Base-by-base conservation (phyloP, 306 rosid genomes). In the Carpinus fangiana region DNA sequence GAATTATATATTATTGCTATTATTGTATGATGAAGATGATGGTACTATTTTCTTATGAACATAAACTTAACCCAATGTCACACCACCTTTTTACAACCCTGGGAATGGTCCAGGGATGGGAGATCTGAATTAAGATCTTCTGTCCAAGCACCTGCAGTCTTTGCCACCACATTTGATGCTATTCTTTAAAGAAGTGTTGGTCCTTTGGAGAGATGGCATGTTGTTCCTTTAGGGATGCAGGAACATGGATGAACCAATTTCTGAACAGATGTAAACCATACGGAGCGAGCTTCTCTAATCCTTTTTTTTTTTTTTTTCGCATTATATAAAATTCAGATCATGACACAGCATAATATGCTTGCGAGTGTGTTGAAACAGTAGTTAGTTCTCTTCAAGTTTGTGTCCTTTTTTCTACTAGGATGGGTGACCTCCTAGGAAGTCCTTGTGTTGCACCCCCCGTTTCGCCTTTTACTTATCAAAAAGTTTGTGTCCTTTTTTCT, bases 221-320 rank as follows among this genome's bases (percentile, higher is more conserved):
- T 12, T 60, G 7, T 60, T 60, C 17, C 3, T 23, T 3, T 5
- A 60, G 38, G 36, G 14, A 12, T 28, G 14, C n/a, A 11, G 38
- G 36, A 23, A 12, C 38, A 26, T 60, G 7, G 67, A 28, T 60
- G 66, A 26, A 26, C 67, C 26, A 17, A 60, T 26, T 60, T 60
- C 67, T 60, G 67, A 60, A 60, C 41, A 23, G 67, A 60, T 26
- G 67, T 28, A 60, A 60, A 26, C 67, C 34, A 28, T 28, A 60
- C 1, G 67, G 67, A 60, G 26, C 26, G 41, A 26, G 26, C 16
- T 28, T 60, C n/a, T 60, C 17, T 26, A 41, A 60, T 54, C 60
- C 3, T 26, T 4, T 4, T 60, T 23, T 60, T 23, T 60, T 23
- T 4, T 60, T 23, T 60, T 23, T 60, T 23, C 26, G 17, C 17